Conservation (phyloP, 495 filamentous ascomycete species). For the Aspergillus taichungensis region DNA sequence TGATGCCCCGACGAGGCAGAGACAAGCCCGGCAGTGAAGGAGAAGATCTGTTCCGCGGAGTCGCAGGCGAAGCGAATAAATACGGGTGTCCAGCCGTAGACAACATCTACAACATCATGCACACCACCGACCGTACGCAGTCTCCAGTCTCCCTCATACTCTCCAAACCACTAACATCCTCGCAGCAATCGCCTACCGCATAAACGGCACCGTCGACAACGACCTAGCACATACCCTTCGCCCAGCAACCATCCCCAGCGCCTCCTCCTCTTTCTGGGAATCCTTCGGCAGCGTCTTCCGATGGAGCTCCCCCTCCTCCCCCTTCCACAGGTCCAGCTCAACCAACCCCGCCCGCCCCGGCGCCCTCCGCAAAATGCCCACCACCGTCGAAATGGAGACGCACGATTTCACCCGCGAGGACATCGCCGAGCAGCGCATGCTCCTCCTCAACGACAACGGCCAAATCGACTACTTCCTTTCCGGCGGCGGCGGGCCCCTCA, state of each 20-base stretch:
- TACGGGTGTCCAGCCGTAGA: conserved; percentile 91
- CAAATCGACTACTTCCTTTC: conserved; percentile 85
- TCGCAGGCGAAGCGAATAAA: conserved; percentile 65
- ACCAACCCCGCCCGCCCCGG: conserved; percentile 29
- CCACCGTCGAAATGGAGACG: conserved; percentile 87
- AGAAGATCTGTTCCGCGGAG: conserved; percentile 51
- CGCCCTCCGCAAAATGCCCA: conserved; percentile 58
- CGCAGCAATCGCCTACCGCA: conserved; percentile 70
- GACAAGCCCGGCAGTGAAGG: conserved; percentile 64
- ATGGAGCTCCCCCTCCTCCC: conserved; percentile 28
- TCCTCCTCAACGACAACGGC: conserved; percentile 86
- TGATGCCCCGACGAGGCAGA: conserved; percentile 70
- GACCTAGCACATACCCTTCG: conserved; percentile 70
- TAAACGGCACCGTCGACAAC: conserved; percentile 83
- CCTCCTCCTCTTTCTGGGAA: conserved; percentile 55
- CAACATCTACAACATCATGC: conserved; percentile 92
- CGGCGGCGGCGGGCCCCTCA: conserved; percentile 71
- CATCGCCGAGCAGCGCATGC: conserved; percentile 80
- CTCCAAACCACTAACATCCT: conserved; percentile 35
- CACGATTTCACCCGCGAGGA: conserved; percentile 93
- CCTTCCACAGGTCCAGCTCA: conserved; percentile 9
- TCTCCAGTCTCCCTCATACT: neutral
- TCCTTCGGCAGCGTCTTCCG: conserved; percentile 58
- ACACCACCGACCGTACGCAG: conserved; percentile 46
- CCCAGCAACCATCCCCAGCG: conserved; percentile 67